Conservation (phyloP, 2,329 filamentous ascomycete species). For the Curvularia eragrostidis region DNA sequence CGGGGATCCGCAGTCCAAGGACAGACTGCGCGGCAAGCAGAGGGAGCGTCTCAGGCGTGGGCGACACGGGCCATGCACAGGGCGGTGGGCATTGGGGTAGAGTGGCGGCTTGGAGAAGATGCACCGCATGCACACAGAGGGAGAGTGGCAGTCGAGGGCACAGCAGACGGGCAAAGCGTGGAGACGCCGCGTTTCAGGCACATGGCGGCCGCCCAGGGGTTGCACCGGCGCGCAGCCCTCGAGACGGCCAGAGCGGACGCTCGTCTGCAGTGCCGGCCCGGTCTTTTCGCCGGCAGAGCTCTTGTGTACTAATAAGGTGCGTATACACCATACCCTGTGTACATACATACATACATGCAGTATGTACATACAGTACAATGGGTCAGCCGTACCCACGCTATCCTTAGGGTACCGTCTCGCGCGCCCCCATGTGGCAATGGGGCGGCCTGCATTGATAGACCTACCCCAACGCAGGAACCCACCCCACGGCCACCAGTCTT, state of each 20-base stretch:
- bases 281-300: constrained; percentile 6
- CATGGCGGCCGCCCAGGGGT: constrained; percentile 7
- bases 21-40: neutral
- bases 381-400: neutral
- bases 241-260: constrained; percentile 2
- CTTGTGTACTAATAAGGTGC: neutral
- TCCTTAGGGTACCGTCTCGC: constrained; percentile 1
- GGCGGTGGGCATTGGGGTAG: constrained; percentile 16
- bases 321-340: too few species aligned
- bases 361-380: neutral
- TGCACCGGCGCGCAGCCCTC: constrained; percentile 1
- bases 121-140: constrained; percentile 4
- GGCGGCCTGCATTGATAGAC: neutral
- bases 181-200: constrained; percentile 20
- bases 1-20: constrained; percentile 11
- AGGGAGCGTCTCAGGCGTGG: constrained; percentile 17
- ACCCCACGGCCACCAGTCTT: constrained; percentile 1
- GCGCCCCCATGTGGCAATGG: neutral
- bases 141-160: constrained; percentile 8
- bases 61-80: constrained; percentile 19
- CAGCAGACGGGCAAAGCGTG: constrained; percentile 5
- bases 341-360: neutral
- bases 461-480: constrained; percentile 18
- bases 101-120: constrained; percentile 1
- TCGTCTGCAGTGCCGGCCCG: neutral